Conservation (phyloP, 371 early-diverging fungal species). For the Coemansia sp. region DNA sequence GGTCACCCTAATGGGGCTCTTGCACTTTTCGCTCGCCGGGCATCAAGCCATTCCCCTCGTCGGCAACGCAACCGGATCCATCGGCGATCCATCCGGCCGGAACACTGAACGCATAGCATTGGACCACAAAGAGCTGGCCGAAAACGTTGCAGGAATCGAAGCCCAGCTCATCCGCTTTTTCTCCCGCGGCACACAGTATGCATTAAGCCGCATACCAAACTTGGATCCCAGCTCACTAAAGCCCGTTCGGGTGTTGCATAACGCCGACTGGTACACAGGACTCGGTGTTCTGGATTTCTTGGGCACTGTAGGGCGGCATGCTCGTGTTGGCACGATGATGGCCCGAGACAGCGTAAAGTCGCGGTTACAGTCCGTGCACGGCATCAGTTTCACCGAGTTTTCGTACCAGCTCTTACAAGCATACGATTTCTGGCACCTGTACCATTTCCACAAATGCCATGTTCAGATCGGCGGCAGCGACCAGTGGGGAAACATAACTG, state of each 20-base stretch:
- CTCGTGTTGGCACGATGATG: conserved; percentile 83
- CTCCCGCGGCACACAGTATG: conserved; percentile 64
- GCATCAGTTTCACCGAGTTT: conserved; percentile 94
- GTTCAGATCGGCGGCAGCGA: conserved; percentile 91
- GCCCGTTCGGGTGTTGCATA: conserved; percentile 70
- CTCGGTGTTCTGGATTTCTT: conserved; percentile 83
- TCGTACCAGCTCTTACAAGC: conserved; percentile 94
- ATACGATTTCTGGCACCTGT: conserved; percentile 88
- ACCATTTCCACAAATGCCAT: conserved; percentile 63
- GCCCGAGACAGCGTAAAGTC: conserved; percentile 81
- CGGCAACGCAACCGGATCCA: conserved; percentile 93
- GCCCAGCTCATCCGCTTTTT: conserved; percentile 74
- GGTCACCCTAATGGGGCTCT: conserved; percentile 75
- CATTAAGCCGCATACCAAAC: conserved; percentile 46
- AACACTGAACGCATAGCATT: conserved; percentile 76
- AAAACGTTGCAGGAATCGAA: conserved; percentile 71
- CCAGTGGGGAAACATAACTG: conserved; percentile 97
- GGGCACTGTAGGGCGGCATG: conserved; percentile 73
- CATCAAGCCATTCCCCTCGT: conserved; percentile 84
- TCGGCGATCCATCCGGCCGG: conserved; percentile 92
- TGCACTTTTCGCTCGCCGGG: conserved; percentile 84
- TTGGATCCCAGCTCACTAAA: conserved; percentile 16
- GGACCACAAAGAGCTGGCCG: conserved; percentile 56
- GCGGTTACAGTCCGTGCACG: conserved; percentile 76
- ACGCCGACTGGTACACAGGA: conserved; percentile 75